These are phyloP conservation scores for Xylariomycetidae sp. DNA, from an alignment of 2,329 filamentous ascomycete genomes.

Conservation along the genomic window DNA sequence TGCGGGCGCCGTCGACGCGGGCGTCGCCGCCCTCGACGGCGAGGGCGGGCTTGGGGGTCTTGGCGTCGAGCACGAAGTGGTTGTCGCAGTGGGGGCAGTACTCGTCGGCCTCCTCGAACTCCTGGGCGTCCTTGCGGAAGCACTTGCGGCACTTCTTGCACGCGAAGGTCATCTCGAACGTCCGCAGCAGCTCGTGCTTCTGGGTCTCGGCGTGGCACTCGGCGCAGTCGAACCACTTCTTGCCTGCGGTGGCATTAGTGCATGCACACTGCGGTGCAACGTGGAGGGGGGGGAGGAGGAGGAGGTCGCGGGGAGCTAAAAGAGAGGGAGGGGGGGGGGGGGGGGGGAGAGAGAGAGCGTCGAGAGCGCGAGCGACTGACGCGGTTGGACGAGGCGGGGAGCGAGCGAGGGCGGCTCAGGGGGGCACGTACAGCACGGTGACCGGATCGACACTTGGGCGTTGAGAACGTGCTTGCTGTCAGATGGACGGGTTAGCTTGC, in stretches of 20 bases:
- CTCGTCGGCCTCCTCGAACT: constrained; percentile 96
- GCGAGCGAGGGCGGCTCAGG: not conserved
- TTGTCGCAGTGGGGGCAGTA: constrained; percentile 99
- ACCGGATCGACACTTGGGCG: constrained; percentile 92
- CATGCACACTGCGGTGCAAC: too few species aligned
- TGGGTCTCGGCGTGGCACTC: constrained; percentile 82
- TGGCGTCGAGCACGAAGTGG: constrained; percentile 89
- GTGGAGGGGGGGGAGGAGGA: not conserved
- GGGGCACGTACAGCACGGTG: constrained; percentile 74
- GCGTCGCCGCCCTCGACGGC: constrained; percentile 89
- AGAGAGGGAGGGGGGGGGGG: not conserved
- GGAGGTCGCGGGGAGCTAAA: not conserved
- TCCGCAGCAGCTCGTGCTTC: constrained; percentile 68
- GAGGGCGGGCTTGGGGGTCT: constrained; percentile 74
- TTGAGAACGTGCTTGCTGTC: constrained; percentile 89
- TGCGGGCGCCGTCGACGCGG: constrained; percentile 75
- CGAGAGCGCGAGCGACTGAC: too few species aligned
- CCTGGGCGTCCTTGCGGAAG: constrained; percentile 86
- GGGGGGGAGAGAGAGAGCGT: too few species aligned
- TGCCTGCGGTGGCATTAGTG: constrained; percentile 59
- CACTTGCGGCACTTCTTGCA: constrained; percentile 99
- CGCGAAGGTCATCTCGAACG: constrained; percentile 84
- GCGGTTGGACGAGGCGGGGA: constrained; percentile 1
- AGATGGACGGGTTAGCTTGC: constrained; percentile 3
- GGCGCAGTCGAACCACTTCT: constrained; percentile 98